Conservation (phyloP, 345 rosid genomes). For the Lenwebbia sp. region DNA sequence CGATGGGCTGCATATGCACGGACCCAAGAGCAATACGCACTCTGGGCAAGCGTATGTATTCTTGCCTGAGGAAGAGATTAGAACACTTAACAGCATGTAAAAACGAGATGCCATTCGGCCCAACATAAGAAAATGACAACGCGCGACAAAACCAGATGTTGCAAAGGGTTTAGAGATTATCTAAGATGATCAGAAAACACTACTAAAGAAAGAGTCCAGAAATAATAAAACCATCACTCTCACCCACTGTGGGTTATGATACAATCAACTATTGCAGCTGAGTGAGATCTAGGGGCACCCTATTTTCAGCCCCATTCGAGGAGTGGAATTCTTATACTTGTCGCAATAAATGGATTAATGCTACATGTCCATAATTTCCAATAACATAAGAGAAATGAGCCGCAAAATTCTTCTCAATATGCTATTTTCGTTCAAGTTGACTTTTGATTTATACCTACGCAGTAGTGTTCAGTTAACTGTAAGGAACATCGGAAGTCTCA, state of each 20-base stretch:
- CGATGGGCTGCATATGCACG: constrained; percentile 88
- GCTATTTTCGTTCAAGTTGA: background rate
- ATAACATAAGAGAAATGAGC: background rate
- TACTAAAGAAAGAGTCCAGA: background rate
- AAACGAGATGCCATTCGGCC: background rate
- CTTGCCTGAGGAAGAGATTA: constrained; percentile 32
- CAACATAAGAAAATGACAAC: background rate
- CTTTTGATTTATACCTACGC: background rate
- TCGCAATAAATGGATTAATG: background rate
- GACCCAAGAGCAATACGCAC: constrained; percentile 88
- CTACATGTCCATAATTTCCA: background rate
- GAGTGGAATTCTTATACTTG: background rate
- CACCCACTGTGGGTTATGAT: background rate
- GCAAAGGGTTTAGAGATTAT: background rate
- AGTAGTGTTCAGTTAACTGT: background rate
- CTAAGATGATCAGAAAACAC: background rate
- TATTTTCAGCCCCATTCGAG: background rate
- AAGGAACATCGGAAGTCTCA: background rate
- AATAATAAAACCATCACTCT: background rate
- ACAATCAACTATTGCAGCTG: background rate
- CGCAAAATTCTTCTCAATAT: background rate
- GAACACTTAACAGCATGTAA: background rate
- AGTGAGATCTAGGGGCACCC: background rate
- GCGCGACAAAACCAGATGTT: background rate
- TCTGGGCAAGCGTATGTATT: constrained; percentile 59